Evolutionary conservation across 2,329 filamentous ascomycete species (phyloP).

Genomic region (Colletotrichum musae): DNA sequence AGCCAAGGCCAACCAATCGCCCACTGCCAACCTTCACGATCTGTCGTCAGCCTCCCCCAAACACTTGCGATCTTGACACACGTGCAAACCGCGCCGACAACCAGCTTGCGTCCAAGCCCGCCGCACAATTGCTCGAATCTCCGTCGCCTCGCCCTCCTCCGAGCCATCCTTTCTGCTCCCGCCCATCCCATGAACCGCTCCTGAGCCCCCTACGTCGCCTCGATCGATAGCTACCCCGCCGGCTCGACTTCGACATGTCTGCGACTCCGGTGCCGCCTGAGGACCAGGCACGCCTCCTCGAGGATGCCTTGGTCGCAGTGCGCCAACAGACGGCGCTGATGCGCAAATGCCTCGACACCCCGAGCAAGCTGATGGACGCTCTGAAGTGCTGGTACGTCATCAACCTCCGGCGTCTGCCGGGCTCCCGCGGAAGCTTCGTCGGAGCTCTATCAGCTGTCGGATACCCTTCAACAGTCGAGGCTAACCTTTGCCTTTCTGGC

Average conservation of each 20-base stretch:
- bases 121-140: background rate
- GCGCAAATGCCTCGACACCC: conserved; percentile 97
- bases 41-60: conserved; percentile 30
- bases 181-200: conserved; percentile 35
- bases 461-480: conserved; percentile 40
- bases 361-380: conserved; percentile 99
- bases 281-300: conserved; percentile 91
- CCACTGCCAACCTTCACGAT: conserved; percentile 12
- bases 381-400: conserved; percentile 94
- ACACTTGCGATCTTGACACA: conserved; percentile 1
- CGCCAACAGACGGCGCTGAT: conserved; percentile 97
- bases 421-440: conserved; percentile 28
- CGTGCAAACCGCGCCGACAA: conserved; percentile 12
- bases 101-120: conserved; percentile 7
- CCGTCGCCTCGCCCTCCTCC: background rate
- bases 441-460: conserved; percentile 31
- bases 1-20: conserved; percentile 6
- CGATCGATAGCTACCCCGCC: conserved; percentile 42
- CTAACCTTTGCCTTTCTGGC: conserved; percentile 1
- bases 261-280: conserved; percentile 76
- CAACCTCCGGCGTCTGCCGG: conserved; percentile 33
- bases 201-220: conserved; percentile 35
- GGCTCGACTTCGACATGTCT: conserved; percentile 50
- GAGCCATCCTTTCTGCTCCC: conserved; percentile 17
- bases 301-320: conserved; percentile 96